A percentile compares a stretch with the other conserved stretches of the same genome.
Evolutionary conservation across 768 basidiomycete genomes (phyloP).

Genomic region (Myochromella boudieri): DNA sequence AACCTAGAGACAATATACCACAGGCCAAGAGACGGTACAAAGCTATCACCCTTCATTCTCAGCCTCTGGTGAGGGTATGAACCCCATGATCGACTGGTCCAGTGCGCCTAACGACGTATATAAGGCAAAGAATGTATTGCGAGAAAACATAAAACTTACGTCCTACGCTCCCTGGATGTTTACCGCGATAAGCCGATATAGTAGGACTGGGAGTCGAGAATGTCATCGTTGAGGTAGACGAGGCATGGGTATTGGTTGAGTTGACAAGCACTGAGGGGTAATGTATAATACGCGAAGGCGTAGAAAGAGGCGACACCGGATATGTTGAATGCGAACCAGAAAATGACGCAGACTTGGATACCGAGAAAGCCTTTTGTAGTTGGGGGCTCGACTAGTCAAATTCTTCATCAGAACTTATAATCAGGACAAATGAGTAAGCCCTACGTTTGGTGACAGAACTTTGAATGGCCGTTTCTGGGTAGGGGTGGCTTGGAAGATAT

Average conservation of each 20-base stretch:
- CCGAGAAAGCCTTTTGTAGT: conserved; percentile 42
- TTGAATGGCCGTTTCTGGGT: conserved; percentile 37
- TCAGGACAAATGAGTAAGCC: neutral
- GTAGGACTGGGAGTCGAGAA: conserved; percentile 41
- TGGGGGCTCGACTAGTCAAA: conserved; percentile 38
- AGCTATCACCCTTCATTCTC: conserved; percentile 4
- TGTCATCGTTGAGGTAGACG: conserved; percentile 32
- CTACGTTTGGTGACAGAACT: conserved; percentile 40
- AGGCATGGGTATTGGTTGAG: conserved; percentile 32
- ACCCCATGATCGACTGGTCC: conserved; percentile 38
- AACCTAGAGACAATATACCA: no score
- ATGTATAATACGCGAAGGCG: conserved; percentile 37
- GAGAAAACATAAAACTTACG: conserved; percentile 27
- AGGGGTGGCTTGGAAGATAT: conserved; percentile 19
- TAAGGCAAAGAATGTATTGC: neutral
- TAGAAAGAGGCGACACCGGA: conserved; percentile 39
- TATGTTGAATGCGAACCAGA: conserved; percentile 27
- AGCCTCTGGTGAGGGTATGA: conserved; percentile 10
- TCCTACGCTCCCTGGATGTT: conserved; percentile 34
- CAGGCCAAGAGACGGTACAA: no score
- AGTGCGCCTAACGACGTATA: conserved; percentile 31
- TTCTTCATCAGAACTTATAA: neutral
- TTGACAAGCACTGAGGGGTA: conserved; percentile 31
- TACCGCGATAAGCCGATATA: conserved; percentile 42
- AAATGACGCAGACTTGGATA: conserved; percentile 35